A percentile compares a stretch with the other conserved stretches of the same genome.
Conservation (phyloP, 805 yeast species). For the Barnettozyma botsteinii region DNA sequence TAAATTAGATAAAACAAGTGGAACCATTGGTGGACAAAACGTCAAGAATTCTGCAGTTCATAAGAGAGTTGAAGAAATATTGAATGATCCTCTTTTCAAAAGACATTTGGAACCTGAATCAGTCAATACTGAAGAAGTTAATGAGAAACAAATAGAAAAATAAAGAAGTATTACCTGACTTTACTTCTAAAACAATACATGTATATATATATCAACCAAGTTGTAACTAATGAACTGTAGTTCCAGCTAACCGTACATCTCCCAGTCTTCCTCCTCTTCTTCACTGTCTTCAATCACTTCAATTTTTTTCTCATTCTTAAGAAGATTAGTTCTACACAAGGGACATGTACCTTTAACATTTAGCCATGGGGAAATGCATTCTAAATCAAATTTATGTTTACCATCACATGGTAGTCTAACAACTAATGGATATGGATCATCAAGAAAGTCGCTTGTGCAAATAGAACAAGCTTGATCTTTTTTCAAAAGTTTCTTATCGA, state of each 20-base stretch:
- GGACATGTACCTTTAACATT: slow-evolving; percentile 75
- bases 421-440: slow-evolving; percentile 73
- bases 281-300: slow-evolving; percentile 27
- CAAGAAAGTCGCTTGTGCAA: slow-evolving; percentile 66
- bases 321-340: slow-evolving; percentile 70
- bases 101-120: slow-evolving; percentile 31
- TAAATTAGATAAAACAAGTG: slow-evolving; percentile 7
- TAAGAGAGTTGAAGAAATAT: slow-evolving; percentile 60
- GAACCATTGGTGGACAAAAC: slow-evolving; percentile 9
- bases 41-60: slow-evolving; percentile 17
- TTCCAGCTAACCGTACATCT: slow-evolving; percentile 77
- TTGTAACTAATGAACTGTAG: no score
- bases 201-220: no score
- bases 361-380: slow-evolving; percentile 89
- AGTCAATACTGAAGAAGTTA: slow-evolving; percentile 1
- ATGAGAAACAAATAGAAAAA: slow-evolving; percentile 11
- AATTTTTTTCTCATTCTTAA: slow-evolving; percentile 39
- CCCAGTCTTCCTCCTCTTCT: slow-evolving; percentile 66
- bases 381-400: slow-evolving; percentile 76
- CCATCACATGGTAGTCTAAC: slow-evolving; percentile 63
- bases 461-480: slow-evolving; percentile 71
- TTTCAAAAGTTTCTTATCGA: slow-evolving; percentile 39
- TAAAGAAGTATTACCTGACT: neutral
- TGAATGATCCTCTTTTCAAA: slow-evolving; percentile 66
- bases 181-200: neutral